These are phyloP conservation scores for Porcisia deanei DNA, from an alignment of 208 protist genomes.

Conservation along the genomic window DNA sequence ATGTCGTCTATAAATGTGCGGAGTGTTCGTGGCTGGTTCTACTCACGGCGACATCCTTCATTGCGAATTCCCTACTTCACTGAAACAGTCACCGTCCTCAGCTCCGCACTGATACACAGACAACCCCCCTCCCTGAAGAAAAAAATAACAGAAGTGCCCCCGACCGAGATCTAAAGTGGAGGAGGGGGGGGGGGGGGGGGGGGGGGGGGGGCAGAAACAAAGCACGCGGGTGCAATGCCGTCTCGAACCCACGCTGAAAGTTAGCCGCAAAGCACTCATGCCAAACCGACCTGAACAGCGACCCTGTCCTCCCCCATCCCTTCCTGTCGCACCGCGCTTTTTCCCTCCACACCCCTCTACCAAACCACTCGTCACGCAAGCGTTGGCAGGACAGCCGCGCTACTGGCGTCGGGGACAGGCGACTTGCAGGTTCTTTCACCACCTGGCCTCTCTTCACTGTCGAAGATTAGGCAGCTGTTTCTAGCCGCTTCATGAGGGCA, in stretches of 20 bases:
- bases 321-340: background rate
- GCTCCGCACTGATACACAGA: background rate
- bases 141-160: background rate
- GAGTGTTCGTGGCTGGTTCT: background rate
- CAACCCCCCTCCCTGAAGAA: background rate
- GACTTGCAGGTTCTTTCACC: background rate
- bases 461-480: background rate
- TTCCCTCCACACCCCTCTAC: background rate
- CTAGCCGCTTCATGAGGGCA: constrained; percentile 5
- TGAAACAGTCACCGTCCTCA: background rate
- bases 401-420: background rate
- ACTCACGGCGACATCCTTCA: background rate
- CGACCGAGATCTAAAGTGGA: background rate
- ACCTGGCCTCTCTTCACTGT: background rate
- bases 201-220: background rate
- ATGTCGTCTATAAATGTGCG: background rate
- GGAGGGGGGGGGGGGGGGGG: background rate
- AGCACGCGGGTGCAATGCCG: background rate
- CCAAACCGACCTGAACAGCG: background rate
- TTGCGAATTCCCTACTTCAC: background rate
- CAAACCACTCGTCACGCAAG: background rate
- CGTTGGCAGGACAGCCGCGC: constrained; percentile 1
- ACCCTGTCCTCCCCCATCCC: background rate
- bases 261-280: background rate
- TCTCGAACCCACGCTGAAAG: background rate